Evolutionary conservation across 768 basidiomycete genomes (phyloP).

Genomic region (Mycena galericulata): DNA sequence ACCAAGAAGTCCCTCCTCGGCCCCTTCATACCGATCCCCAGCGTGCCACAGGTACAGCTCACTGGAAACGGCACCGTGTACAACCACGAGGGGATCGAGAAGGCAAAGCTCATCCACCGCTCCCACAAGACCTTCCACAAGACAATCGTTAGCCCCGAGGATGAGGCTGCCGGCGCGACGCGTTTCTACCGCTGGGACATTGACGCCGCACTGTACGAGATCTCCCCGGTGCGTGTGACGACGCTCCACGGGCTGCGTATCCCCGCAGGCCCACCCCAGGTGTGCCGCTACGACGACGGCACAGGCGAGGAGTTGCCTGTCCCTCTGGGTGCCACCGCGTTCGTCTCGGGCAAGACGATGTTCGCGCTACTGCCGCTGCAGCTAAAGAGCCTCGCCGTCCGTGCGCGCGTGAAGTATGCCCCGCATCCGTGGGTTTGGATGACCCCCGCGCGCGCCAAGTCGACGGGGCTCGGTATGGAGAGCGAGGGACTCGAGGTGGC

Average conservation of each 20-base stretch:
- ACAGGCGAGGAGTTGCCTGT: constrained; percentile 86
- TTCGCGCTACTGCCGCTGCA: constrained; percentile 81
- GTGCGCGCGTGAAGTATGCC: constrained; percentile 80
- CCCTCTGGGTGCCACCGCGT: constrained; percentile 89
- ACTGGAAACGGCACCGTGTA: constrained; percentile 90
- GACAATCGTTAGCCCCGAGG: constrained; percentile 76
- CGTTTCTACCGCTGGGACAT: constrained; percentile 95
- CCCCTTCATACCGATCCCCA: constrained; percentile 90
- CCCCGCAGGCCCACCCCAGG: constrained; percentile 74
- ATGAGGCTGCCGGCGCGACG: constrained; percentile 82
- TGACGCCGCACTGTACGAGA: constrained; percentile 86
- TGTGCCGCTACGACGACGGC: constrained; percentile 85
- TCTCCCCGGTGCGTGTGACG: constrained; percentile 85
- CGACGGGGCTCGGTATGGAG: constrained; percentile 88
- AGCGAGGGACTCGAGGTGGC: constrained; percentile 79
- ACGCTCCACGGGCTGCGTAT: constrained; percentile 85
- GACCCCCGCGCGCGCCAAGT: constrained; percentile 76
- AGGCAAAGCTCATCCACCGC: constrained; percentile 87
- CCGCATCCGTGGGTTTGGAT: constrained; percentile 95
- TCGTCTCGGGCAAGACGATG: constrained; percentile 85
- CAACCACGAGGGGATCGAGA: constrained; percentile 83
- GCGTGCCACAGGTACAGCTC: constrained; percentile 90
- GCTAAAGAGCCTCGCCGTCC: constrained; percentile 84
- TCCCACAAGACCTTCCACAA: constrained; percentile 91
- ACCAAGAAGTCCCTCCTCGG: constrained; percentile 86